Evolutionary conservation across 2,329 filamentous ascomycete species (phyloP).

Genomic region (Phialophora tarda): DNA sequence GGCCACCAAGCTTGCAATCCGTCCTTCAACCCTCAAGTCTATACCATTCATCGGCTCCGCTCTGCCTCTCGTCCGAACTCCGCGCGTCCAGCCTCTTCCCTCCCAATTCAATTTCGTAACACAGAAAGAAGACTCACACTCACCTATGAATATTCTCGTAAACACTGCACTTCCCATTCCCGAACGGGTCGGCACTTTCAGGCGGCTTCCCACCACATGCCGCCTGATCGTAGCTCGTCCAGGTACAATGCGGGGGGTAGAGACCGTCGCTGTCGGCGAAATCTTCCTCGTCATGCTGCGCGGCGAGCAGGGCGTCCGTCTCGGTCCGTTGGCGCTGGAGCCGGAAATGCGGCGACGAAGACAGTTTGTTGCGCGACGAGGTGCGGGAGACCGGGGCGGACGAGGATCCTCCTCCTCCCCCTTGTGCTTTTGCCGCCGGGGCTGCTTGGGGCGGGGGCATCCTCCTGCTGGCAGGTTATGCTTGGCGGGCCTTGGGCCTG

Average conservation of each 20-base stretch:
- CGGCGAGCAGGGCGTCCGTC: slow-evolving; percentile 30
- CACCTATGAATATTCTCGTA: slow-evolving; percentile 39
- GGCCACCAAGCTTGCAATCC: neutral
- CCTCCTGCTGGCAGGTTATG: neutral
- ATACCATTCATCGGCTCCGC: neutral
- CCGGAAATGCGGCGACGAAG: slow-evolving; percentile 24
- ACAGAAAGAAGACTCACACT: slow-evolving; percentile 1
- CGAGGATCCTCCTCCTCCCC: neutral
- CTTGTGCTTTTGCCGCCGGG: neutral
- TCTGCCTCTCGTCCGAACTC: neutral
- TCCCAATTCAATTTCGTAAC: neutral
- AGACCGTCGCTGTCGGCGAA: slow-evolving; percentile 39
- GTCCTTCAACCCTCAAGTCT: neutral
- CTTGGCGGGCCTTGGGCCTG: neutral
- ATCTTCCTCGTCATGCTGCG: slow-evolving; percentile 38
- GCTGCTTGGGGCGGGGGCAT: neutral
- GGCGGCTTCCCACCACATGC: slow-evolving; percentile 22
- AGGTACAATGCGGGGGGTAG: slow-evolving; percentile 39
- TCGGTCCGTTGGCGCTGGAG: slow-evolving; percentile 29
- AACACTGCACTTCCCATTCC: slow-evolving; percentile 34
- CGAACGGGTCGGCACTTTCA: slow-evolving; percentile 33
- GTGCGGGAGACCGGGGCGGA: neutral
- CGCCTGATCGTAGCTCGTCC: slow-evolving; percentile 34
- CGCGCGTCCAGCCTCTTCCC: neutral
- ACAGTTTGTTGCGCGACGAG: neutral